Evolutionary conservation across 2,329 filamentous ascomycete genomes (phyloP).

Genomic region (Colletotrichum sp.): DNA sequence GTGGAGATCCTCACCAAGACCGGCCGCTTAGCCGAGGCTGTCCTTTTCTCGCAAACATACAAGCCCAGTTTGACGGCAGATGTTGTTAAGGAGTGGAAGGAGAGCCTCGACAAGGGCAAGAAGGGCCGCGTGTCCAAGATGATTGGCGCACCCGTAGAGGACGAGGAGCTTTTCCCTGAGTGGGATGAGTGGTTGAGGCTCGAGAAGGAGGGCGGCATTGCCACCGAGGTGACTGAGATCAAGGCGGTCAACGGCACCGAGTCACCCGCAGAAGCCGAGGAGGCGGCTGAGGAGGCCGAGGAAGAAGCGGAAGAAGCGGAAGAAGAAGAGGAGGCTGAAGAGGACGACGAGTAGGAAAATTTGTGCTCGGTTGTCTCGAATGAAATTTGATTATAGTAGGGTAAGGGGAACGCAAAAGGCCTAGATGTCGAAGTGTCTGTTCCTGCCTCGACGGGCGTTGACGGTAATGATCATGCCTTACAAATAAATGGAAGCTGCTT

Average conservation of each 20-base stretch:
- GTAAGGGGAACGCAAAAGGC: conserved; percentile 21
- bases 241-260: conserved; percentile 26
- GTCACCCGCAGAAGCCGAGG: conserved; percentile 27
- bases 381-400: conserved; percentile 13
- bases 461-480: conserved; percentile 26
- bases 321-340: conserved; percentile 24
- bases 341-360: conserved; percentile 22
- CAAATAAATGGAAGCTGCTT: conserved; percentile 24
- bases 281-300: conserved; percentile 28
- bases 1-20: conserved; percentile 81
- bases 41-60: conserved; percentile 93
- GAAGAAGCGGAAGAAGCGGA: conserved; percentile 31
- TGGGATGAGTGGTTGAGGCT: conserved; percentile 91
- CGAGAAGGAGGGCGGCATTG: conserved; percentile 72
- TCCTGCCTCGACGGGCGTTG: conserved; percentile 23
- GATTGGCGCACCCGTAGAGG: conserved; percentile 81
- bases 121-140: conserved; percentile 85
- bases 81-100: conserved; percentile 82
- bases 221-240: conserved; percentile 32
- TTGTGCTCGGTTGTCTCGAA: background rate
- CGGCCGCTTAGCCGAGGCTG: conserved; percentile 81
- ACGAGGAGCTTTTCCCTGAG: conserved; percentile 90
- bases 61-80: conserved; percentile 77
- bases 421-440: conserved; percentile 23
- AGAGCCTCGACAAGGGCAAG: conserved; percentile 79